phyloP scores from a whole-genome alignment of 768 basidiomycete species.

The Tulasnella sp. region DNA sequence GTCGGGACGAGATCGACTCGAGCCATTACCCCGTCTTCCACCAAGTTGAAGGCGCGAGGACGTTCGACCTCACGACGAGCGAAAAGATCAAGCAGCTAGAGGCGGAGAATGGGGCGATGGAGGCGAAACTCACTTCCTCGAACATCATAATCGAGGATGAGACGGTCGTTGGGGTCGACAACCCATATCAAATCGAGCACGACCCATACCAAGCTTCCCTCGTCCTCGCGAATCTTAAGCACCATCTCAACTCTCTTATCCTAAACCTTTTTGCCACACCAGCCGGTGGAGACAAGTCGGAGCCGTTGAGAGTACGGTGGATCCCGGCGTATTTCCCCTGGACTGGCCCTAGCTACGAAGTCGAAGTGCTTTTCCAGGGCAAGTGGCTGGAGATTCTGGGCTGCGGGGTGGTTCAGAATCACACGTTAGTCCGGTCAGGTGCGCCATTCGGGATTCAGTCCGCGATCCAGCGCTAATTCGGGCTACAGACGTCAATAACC shows the following conservation, averaged over 20 bases:
- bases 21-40: slow-evolving; percentile 98
- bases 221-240: slow-evolving; percentile 80
- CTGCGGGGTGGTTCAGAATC: slow-evolving; percentile 85
- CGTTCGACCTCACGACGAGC: slow-evolving; percentile 46
- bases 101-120: slow-evolving; percentile 65
- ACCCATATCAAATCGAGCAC: slow-evolving; percentile 77
- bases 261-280: slow-evolving; percentile 57
- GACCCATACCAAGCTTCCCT: slow-evolving; percentile 67
- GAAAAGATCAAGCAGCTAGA: slow-evolving; percentile 55
- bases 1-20: slow-evolving; percentile 95
- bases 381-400: slow-evolving; percentile 98
- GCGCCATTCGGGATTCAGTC: slow-evolving; percentile 34
- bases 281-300: slow-evolving; percentile 37
- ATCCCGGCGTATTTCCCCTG: slow-evolving; percentile 98
- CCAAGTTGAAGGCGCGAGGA: slow-evolving; percentile 91
- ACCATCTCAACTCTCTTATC: slow-evolving; percentile 82
- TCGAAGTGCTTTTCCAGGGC: slow-evolving; percentile 93
- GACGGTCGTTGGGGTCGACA: slow-evolving; percentile 63
- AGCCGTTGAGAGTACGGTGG: slow-evolving; percentile 87
- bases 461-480: background rate
- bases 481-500: slow-evolving; percentile 62
- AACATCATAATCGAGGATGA: slow-evolving; percentile 87
- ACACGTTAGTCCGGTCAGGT: slow-evolving; percentile 85
- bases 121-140: slow-evolving; percentile 55
- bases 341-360: slow-evolving; percentile 96